These are phyloP conservation scores for Prototheca cutis DNA, from an alignment of 163 green algal species.

Conservation along the genomic window DNA sequence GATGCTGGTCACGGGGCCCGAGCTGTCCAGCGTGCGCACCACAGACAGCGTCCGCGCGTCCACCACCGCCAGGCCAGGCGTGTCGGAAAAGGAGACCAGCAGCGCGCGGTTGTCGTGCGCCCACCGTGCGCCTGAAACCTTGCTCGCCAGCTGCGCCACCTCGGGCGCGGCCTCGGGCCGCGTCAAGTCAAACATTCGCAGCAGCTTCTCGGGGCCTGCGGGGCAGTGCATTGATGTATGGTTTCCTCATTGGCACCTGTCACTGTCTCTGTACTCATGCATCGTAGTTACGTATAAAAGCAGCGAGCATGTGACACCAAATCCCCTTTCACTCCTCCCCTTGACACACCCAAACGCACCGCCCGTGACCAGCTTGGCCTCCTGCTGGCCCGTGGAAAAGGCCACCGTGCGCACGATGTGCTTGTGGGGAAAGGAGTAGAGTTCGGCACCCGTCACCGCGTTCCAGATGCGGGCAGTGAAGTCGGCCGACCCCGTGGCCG, in stretches of 20 bases:
- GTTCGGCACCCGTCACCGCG: constrained; percentile 79
- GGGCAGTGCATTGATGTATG: background rate
- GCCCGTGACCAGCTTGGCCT: constrained; percentile 8
- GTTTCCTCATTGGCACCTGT: too few species aligned
- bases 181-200: constrained; percentile 88
- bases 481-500: constrained; percentile 86
- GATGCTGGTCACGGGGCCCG: constrained; percentile 49
- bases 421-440: constrained; percentile 66
- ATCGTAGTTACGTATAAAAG: too few species aligned
- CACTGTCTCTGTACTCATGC: too few species aligned
- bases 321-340: background rate
- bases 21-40: constrained; percentile 51
- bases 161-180: constrained; percentile 41
- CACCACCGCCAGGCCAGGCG: constrained; percentile 49
- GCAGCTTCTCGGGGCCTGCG: constrained; percentile 70
- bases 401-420: constrained; percentile 74
- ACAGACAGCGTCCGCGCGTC: constrained; percentile 58
- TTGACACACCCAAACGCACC: too few species aligned
- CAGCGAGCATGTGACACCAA: too few species aligned
- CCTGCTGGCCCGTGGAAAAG: constrained; percentile 34
- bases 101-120: constrained; percentile 68
- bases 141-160: constrained; percentile 10
- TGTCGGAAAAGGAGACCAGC: constrained; percentile 49
- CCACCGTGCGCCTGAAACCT: constrained; percentile 58
- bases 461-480: constrained; percentile 95